Evolutionary conservation across 192 early-diverging fungal species (phyloP).

Genomic region (Spinellus fusiger): DNA sequence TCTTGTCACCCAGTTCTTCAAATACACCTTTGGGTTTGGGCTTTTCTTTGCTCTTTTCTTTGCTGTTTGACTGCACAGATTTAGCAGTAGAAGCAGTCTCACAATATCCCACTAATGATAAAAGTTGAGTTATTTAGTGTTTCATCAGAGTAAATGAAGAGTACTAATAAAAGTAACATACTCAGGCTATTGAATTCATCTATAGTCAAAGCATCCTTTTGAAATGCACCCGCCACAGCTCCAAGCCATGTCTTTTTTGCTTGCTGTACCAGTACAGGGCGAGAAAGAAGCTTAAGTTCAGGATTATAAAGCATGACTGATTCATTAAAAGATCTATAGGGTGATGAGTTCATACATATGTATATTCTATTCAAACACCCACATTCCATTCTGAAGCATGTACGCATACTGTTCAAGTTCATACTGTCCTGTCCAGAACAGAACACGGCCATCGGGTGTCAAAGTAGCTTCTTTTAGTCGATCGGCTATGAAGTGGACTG

Average conservation of each 20-base stretch:
- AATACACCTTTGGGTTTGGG: constrained; percentile 15
- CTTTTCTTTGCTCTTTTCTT: neutral
- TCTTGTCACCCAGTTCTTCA: constrained; percentile 23
- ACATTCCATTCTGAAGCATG: constrained; percentile 14
- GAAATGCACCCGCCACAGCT: constrained; percentile 23
- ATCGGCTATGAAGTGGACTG: neutral
- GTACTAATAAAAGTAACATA: constrained; percentile 3
- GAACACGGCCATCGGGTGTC: constrained; percentile 24
- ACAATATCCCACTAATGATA: constrained; percentile 15
- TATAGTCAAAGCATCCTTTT: constrained; percentile 18
- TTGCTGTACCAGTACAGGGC: constrained; percentile 3
- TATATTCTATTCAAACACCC: constrained; percentile 1
- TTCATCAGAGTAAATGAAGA: neutral
- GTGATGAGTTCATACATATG: neutral
- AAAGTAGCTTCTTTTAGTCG: constrained; percentile 13
- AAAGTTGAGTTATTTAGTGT: neutral
- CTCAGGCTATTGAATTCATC: constrained; percentile 25
- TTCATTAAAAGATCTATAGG: constrained; percentile 18
- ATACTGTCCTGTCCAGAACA: constrained; percentile 21
- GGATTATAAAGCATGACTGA: constrained; percentile 25
- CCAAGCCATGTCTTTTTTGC: constrained; percentile 29
- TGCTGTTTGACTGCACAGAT: constrained; percentile 1
- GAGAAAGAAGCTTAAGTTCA: constrained; percentile 5
- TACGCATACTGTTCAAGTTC: constrained; percentile 24
- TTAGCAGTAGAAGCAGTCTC: constrained; percentile 1